A percentile compares a stretch with the other conserved stretches of the same genome.
Evolutionary conservation across 106 monocot genomes (phyloP).

Genomic region (Acorus calamus): DNA sequence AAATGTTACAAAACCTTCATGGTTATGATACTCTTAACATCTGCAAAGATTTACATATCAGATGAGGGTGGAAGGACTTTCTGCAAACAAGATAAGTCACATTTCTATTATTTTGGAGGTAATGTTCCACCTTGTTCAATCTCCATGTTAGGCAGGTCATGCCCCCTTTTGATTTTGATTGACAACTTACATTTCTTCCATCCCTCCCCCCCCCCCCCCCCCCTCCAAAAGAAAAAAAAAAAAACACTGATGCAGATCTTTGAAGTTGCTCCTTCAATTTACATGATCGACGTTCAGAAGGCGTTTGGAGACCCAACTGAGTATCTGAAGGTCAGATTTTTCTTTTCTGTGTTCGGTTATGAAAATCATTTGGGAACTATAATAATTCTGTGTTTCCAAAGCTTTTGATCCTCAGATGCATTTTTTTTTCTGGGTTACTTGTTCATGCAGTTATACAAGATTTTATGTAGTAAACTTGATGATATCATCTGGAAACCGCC

Average conservation of each 20-base stretch:
- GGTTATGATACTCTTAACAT: slow-evolving; percentile 2
- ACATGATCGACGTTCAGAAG: slow-evolving; percentile 76
- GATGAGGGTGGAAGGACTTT: slow-evolving; percentile 80
- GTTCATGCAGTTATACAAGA: too few species aligned
- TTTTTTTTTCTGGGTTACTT: too few species aligned
- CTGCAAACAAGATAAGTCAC: slow-evolving; percentile 52
- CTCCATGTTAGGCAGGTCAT: too few species aligned
- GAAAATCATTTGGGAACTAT: too few species aligned
- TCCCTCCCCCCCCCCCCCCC: not conserved
- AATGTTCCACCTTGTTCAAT: too few species aligned
- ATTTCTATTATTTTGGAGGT: slow-evolving; percentile 80
- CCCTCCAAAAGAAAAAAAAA: slow-evolving; percentile 7
- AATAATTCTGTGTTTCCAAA: too few species aligned
- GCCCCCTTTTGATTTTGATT: not conserved
- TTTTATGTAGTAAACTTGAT: too few species aligned
- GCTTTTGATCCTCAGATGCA: too few species aligned
- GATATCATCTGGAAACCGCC: too few species aligned
- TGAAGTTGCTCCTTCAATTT: slow-evolving; percentile 85
- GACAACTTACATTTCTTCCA: not conserved
- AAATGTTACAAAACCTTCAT: not conserved
- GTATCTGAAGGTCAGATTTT: slow-evolving; percentile 63
- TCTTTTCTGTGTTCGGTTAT: too few species aligned
- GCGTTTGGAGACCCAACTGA: slow-evolving; percentile 60
- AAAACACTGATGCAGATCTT: slow-evolving; percentile 68
- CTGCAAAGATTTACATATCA: slow-evolving; percentile 92